These are phyloP conservation scores for Quercus bicolor DNA, from an alignment of 306 rosid species.

Conservation along the genomic window DNA sequence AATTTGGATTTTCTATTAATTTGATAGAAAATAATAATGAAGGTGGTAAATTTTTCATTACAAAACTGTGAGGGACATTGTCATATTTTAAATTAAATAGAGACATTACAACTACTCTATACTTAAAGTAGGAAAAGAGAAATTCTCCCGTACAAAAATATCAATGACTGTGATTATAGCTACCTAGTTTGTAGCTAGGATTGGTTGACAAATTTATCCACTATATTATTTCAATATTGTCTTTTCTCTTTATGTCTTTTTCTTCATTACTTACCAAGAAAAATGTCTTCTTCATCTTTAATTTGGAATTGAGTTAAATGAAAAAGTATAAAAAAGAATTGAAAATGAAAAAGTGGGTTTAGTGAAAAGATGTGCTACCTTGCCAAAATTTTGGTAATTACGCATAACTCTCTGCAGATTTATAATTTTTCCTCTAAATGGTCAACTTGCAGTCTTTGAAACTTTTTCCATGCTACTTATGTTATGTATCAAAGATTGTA, in stretches of 20 bases:
- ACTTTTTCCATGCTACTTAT: neutral
- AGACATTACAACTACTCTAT: too few species aligned
- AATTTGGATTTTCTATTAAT: too few species aligned
- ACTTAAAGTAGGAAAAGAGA: too few species aligned
- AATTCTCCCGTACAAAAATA: too few species aligned
- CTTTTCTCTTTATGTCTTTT: neutral
- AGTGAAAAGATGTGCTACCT: neutral
- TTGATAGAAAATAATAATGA: too few species aligned
- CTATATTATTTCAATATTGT: neutral
- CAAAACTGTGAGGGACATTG: too few species aligned
- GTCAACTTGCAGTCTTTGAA: neutral
- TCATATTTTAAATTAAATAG: too few species aligned
- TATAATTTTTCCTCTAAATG: neutral
- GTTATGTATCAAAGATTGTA: too few species aligned
- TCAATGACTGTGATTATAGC: conserved; percentile 18
- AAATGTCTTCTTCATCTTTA: neutral
- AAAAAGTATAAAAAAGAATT: neutral
- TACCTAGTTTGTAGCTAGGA: conserved; percentile 14
- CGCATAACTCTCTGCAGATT: neutral
- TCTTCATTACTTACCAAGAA: neutral
- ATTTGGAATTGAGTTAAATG: neutral
- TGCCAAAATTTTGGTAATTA: neutral
- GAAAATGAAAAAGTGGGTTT: neutral
- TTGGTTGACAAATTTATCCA: conserved; percentile 24
- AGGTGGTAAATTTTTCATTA: too few species aligned